Evolutionary conservation across 2,329 filamentous ascomycete genomes (phyloP).

Genomic region (Colletotrichum lini): DNA sequence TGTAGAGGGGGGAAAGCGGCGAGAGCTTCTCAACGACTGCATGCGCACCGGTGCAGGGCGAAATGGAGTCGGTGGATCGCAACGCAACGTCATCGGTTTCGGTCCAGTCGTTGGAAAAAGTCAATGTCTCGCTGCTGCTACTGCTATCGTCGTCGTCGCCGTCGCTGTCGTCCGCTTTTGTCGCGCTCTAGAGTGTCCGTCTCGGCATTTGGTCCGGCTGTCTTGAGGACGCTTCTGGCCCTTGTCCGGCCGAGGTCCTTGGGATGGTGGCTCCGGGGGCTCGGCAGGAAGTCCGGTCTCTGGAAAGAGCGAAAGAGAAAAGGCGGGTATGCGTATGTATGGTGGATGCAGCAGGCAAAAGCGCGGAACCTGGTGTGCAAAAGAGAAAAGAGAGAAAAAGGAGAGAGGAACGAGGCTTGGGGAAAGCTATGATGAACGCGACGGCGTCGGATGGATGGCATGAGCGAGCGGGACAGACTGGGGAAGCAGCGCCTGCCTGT

Average conservation of each 20-base stretch:
- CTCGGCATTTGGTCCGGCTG: not conserved
- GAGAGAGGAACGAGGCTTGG: not conserved
- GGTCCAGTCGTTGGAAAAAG: constrained; percentile 5
- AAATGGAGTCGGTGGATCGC: constrained; percentile 22
- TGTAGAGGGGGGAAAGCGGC: not conserved
- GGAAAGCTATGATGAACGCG: not conserved
- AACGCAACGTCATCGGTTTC: constrained; percentile 35
- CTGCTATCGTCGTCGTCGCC: not conserved
- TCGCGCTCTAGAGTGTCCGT: not conserved
- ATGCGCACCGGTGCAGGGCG: constrained; percentile 22
- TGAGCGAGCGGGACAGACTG: not conserved
- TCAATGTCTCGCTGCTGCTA: constrained; percentile 10
- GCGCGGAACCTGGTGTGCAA: too few relatives aligned
- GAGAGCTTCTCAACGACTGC: constrained; percentile 3
- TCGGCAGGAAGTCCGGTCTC: not conserved
- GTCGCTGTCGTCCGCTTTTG: not conserved
- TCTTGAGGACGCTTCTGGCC: not conserved
- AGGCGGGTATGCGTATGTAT: too few relatives aligned
- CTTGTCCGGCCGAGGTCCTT: not conserved
- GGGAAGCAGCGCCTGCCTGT: not conserved
- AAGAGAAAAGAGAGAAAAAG: too few relatives aligned
- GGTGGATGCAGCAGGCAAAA: too few relatives aligned
- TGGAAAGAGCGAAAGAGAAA: not conserved
- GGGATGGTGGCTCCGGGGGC: not conserved
- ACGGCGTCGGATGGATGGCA: not conserved